Percentiles rank a stretch among this genome's conserved stretches.
These are phyloP conservation scores for Angomonas ambiguus DNA, from an alignment of 208 protist genomes.

Conservation along the genomic window DNA sequence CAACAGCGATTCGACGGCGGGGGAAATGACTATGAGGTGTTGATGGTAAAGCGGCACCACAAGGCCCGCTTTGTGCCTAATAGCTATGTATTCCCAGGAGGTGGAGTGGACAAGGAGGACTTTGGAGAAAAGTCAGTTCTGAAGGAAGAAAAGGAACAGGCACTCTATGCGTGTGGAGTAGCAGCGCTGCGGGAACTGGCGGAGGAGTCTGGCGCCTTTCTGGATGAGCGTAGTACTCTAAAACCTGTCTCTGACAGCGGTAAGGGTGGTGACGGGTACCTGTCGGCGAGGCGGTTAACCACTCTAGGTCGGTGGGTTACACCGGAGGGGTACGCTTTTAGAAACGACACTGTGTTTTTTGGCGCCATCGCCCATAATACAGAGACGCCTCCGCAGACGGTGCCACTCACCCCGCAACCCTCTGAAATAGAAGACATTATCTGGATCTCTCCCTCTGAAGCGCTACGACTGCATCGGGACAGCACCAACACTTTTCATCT, in stretches of 20 bases:
- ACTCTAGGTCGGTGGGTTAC: slow-evolving; percentile 48
- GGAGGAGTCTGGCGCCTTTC: slow-evolving; percentile 43
- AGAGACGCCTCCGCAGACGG: slow-evolving; percentile 20
- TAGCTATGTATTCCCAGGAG: slow-evolving; percentile 56
- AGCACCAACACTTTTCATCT: slow-evolving; percentile 27
- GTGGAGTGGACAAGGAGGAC: slow-evolving; percentile 38
- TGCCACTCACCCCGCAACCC: slow-evolving; percentile 22
- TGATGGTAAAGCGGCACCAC: slow-evolving; percentile 54
- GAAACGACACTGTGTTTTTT: slow-evolving; percentile 61
- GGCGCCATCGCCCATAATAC: slow-evolving; percentile 16
- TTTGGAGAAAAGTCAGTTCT: background rate
- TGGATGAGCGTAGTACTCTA: slow-evolving; percentile 16
- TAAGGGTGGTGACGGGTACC: background rate
- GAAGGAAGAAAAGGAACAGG: slow-evolving; percentile 6
- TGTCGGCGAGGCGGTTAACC: slow-evolving; percentile 16
- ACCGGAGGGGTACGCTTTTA: slow-evolving; percentile 31
- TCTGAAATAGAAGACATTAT: slow-evolving; percentile 37
- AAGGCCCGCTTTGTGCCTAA: slow-evolving; percentile 56
- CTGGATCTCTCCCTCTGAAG: slow-evolving; percentile 44
- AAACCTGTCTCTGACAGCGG: background rate
- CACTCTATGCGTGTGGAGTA: slow-evolving; percentile 22
- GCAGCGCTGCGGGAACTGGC: slow-evolving; percentile 46
- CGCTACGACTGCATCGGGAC: slow-evolving; percentile 38
- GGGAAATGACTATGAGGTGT: slow-evolving; percentile 34
- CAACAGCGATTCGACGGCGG: background rate